Base-by-base conservation (phyloP, 2,329 filamentous ascomycete species). In the Escovopsis sp. region DNA sequence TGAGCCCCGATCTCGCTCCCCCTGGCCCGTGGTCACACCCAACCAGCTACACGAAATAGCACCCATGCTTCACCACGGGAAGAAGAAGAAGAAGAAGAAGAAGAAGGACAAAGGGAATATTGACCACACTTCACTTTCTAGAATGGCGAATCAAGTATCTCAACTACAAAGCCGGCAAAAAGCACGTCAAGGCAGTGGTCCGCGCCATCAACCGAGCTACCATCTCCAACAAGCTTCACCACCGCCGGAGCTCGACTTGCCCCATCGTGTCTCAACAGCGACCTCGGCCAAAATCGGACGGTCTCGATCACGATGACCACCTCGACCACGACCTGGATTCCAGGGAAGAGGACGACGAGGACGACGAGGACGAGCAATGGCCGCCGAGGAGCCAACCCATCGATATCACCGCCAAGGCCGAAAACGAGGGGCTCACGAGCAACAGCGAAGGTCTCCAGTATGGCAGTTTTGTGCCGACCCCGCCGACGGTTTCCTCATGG, bases 111-210 rank as follows among this genome's bases (percentile, higher is more conserved):
- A n/a, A 23, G 33, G 35, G 15, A 38, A 27, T 13, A 28, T 19
- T 26, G 10, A 9, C 23, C 21, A 28, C 5, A 16, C 17, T 14
- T 16, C 11, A 16, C n/a, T n/a, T n/a, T 15, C 19, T 45, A 78
- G 74, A 96, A 72, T 96, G 88, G 88, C 76, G 82, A 50, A 72
- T 78, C 55, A 93, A 94, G 58, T 96, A 94, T 57, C 70, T 96
- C 47, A 76, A 94, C 59, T 96, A 96, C 67, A 94, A 93, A 68
- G 76, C 76, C 38, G 88, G 86, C 41, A 96, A 96, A 62, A 94
- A 94, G 62, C 79, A 86, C 53, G 69, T 96, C 56, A 96, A 94
- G 58, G 76, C 76, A 38, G 77, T 94, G 35, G 61, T 69, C 17
- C 72, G 79, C 41, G 84, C 85, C 39, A 69, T 90, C 41, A 67